These are phyloP conservation scores for Trametes gibbosa DNA, from an alignment of 768 basidiomycete genomes.

Conservation along the genomic window DNA sequence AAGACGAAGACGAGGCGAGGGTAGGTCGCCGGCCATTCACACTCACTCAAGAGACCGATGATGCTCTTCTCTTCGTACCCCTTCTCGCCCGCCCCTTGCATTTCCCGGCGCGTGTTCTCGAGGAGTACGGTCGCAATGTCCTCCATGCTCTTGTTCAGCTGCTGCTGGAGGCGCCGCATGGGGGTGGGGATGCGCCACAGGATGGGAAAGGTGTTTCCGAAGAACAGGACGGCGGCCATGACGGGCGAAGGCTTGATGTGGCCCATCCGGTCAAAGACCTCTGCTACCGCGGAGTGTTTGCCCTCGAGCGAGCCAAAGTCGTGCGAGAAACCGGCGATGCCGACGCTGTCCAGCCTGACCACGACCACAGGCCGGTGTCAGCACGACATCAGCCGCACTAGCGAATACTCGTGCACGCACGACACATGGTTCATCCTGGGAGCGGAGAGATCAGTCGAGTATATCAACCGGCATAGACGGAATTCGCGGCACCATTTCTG, in stretches of 20 bases:
- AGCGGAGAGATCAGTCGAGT: constrained; percentile 11
- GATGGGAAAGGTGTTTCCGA: constrained; percentile 32
- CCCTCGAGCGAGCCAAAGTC: constrained; percentile 54
- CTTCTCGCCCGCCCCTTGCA: constrained; percentile 25
- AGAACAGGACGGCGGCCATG: constrained; percentile 20
- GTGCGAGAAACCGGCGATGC: constrained; percentile 59
- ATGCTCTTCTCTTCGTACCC: constrained; percentile 34
- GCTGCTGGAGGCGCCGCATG: constrained; percentile 23
- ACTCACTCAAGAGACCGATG: constrained; percentile 37
- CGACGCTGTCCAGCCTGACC: constrained; percentile 52
- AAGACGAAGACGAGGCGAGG: not conserved
- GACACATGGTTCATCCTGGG: constrained; percentile 44
- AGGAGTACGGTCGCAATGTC: constrained; percentile 36
- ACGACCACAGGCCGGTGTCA: not conserved
- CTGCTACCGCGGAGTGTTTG: constrained; percentile 37
- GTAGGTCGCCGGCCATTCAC: not conserved
- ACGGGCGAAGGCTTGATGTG: constrained; percentile 6
- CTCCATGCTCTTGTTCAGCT: constrained; percentile 31
- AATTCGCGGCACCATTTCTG: constrained; percentile 36
- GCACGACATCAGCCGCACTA: constrained; percentile 1
- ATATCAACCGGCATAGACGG: not conserved
- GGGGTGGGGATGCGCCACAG: constrained; percentile 33
- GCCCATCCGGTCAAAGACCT: constrained; percentile 25
- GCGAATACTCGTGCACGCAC: constrained; percentile 27
- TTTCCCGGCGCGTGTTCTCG: constrained; percentile 32